Evolutionary conservation across 352 stramenopile genomes (phyloP).

Genomic region (Phytophthora macrochlamydospora): DNA sequence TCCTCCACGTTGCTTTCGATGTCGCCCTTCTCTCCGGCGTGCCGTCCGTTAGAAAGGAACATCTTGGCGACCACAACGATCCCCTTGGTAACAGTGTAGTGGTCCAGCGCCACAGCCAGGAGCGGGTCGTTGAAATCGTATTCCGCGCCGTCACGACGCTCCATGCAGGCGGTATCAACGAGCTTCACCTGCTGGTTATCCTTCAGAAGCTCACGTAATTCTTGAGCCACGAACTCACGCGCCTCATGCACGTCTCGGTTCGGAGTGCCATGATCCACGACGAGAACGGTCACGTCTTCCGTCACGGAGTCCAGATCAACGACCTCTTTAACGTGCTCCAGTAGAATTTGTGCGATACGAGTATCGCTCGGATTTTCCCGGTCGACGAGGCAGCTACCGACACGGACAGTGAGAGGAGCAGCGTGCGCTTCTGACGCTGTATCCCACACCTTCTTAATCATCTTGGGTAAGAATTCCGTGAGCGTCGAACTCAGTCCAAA

Average conservation of each 20-base stretch:
- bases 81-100: slow-evolving; percentile 64
- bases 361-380: slow-evolving; percentile 50
- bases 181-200: slow-evolving; percentile 45
- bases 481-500: slow-evolving; percentile 79
- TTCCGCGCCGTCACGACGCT: slow-evolving; percentile 66
- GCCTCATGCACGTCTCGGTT: slow-evolving; percentile 74
- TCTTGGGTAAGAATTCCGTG: slow-evolving; percentile 74
- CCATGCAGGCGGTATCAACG: slow-evolving; percentile 75
- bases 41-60: slow-evolving; percentile 78
- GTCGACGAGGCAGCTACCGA: slow-evolving; percentile 70
- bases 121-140: slow-evolving; percentile 88
- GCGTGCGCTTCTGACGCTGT: slow-evolving; percentile 10
- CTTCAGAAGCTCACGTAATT: slow-evolving; percentile 47
- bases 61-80: slow-evolving; percentile 74
- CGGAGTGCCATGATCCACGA: slow-evolving; percentile 80
- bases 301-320: slow-evolving; percentile 34
- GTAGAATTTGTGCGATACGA: slow-evolving; percentile 65
- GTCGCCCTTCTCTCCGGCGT: slow-evolving; percentile 75
- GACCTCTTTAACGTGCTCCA: slow-evolving; percentile 50
- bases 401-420: slow-evolving; percentile 33
- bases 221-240: slow-evolving; percentile 57
- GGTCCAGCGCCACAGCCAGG: slow-evolving; percentile 62
- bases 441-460: slow-evolving; percentile 54
- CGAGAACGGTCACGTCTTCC: slow-evolving; percentile 59
- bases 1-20: slow-evolving; percentile 76